These are phyloP conservation scores for Emmonsiellopsis sp. DNA, from an alignment of 2,329 filamentous ascomycete species.

Conservation along the genomic window DNA sequence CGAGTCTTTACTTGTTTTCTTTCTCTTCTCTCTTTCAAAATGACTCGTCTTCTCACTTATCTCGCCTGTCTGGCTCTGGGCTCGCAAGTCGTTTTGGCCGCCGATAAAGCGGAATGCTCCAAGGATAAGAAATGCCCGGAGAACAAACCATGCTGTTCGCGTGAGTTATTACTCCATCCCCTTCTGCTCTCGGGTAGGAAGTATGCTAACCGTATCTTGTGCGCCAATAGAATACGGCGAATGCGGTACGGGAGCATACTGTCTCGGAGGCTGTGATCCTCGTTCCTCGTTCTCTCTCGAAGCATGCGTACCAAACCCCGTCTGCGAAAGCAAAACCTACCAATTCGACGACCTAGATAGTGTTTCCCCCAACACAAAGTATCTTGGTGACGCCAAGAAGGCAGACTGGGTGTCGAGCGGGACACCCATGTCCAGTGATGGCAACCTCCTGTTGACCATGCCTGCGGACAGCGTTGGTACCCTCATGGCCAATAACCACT, in stretches of 20 bases:
- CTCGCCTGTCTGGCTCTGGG: slow-evolving; percentile 25
- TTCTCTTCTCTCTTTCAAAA: slow-evolving; percentile 12
- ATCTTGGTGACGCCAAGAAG: slow-evolving; percentile 71
- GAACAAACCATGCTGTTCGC: slow-evolving; percentile 67
- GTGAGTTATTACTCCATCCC: slow-evolving; percentile 44
- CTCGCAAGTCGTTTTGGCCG: slow-evolving; percentile 23
- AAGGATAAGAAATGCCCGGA: slow-evolving; percentile 56
- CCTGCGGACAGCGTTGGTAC: slow-evolving; percentile 75
- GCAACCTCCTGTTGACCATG: slow-evolving; percentile 80
- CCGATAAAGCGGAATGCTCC: slow-evolving; percentile 28
- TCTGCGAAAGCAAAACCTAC: slow-evolving; percentile 68
- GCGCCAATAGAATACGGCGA: slow-evolving; percentile 66
- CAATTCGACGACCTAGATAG: slow-evolving; percentile 63
- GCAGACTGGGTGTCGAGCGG: slow-evolving; percentile 88
- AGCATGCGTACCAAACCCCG: slow-evolving; percentile 74
- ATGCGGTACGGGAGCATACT: slow-evolving; percentile 90
- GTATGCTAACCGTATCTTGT: neutral
- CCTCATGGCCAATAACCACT: slow-evolving; percentile 71
- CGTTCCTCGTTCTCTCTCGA: slow-evolving; percentile 73
- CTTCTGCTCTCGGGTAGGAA: neutral
- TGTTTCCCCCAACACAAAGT: slow-evolving; percentile 64
- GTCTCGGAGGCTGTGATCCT: slow-evolving; percentile 89
- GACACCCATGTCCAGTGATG: slow-evolving; percentile 52
- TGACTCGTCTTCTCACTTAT: slow-evolving; percentile 28
- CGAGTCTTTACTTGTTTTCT: slow-evolving; percentile 1